A percentile compares a stretch with the other conserved stretches of the same genome.
These are phyloP conservation scores for Coriaria nepalensis DNA, from an alignment of 306 rosid genomes.

Conservation along the genomic window DNA sequence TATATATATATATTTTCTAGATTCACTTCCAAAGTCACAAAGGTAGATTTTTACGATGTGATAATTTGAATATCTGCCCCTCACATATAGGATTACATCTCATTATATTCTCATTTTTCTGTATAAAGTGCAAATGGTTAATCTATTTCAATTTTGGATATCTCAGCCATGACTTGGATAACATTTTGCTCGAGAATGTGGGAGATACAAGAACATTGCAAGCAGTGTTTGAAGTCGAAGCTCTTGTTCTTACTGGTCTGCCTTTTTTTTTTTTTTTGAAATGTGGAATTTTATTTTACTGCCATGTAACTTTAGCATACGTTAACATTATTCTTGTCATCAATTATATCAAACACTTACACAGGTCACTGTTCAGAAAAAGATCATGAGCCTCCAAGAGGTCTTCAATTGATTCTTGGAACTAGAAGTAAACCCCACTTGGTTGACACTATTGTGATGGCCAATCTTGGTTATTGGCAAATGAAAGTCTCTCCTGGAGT, in stretches of 20 bases:
- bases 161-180: slow-evolving; percentile 94
- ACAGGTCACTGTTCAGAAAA: slow-evolving; percentile 98
- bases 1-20: slow-evolving; percentile 2
- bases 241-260: slow-evolving; percentile 91
- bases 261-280: slow-evolving; percentile 4
- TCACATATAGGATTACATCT: too few relatives aligned
- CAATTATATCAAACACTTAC: slow-evolving; percentile 16
- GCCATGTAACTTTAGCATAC: slow-evolving; percentile 3
- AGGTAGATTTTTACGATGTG: too few relatives aligned
- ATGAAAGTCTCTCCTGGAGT: slow-evolving; percentile 99
- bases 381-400: slow-evolving; percentile 85
- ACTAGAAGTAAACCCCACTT: slow-evolving; percentile 71
- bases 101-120: background rate
- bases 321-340: slow-evolving; percentile 1
- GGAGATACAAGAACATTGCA: slow-evolving; percentile 87
- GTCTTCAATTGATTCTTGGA: slow-evolving; percentile 95
- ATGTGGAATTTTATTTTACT: slow-evolving; percentile 3
- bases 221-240: slow-evolving; percentile 95
- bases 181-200: slow-evolving; percentile 91
- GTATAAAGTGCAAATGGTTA: background rate
- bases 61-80: too few relatives aligned
- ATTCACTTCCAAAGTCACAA: background rate
- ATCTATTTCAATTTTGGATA: slow-evolving; percentile 11
- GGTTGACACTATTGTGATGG: slow-evolving; percentile 98
- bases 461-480: slow-evolving; percentile 99